phyloP scores from a whole-genome alignment of 371 early-diverging fungal species.

The Blakeslea trispora region DNA sequence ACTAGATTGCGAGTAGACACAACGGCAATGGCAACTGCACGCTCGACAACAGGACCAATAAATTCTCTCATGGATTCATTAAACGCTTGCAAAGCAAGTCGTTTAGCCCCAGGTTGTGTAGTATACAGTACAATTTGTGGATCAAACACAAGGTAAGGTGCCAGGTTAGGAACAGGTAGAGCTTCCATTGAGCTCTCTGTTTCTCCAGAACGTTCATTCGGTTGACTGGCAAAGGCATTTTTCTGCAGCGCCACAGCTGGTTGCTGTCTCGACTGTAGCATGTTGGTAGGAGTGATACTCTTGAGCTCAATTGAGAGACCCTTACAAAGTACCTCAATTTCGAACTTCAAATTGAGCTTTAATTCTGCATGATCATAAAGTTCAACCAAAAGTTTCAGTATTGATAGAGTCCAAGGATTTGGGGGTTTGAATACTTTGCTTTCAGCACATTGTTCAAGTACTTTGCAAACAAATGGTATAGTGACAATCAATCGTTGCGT shows the following conservation, averaged over 20 bases:
- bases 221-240: conserved; percentile 7
- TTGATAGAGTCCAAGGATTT: conserved; percentile 98
- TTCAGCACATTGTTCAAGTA: conserved; percentile 82
- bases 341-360: conserved; percentile 92
- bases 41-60: conserved; percentile 85
- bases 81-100: conserved; percentile 83
- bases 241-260: conserved; percentile 13
- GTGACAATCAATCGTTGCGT: conserved; percentile 85
- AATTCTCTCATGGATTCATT: conserved; percentile 88
- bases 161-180: conserved; percentile 60
- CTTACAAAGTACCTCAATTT: conserved; percentile 95
- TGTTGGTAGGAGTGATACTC: conserved; percentile 73
- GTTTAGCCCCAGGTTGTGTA: conserved; percentile 78
- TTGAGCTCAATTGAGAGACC: conserved; percentile 81
- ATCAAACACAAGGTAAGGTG: conserved; percentile 71
- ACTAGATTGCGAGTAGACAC: conserved; percentile 90
- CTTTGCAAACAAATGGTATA: conserved; percentile 97
- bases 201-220: conserved; percentile 6
- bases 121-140: conserved; percentile 71
- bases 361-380: conserved; percentile 90
- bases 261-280: conserved; percentile 60
- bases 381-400: conserved; percentile 87
- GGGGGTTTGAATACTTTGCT: conserved; percentile 92
- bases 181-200: conserved; percentile 1
- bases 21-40: conserved; percentile 89